Evolutionary conservation across 257 asterid species (phyloP).

Genomic region (Lavandula angustifolia): DNA sequence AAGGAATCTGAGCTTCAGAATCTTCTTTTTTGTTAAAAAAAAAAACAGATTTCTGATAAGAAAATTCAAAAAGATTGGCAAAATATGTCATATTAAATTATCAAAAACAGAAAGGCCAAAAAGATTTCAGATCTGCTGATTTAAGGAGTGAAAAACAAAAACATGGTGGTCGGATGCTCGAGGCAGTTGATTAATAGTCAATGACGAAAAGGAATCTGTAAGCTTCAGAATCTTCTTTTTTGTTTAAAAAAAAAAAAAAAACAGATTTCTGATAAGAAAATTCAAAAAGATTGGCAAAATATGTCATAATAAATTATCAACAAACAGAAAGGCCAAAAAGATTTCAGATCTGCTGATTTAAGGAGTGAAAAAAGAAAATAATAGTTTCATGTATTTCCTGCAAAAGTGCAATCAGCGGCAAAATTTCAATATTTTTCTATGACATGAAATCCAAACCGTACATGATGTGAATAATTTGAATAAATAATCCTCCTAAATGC

Average conservation of each 20-base stretch:
- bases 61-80: conserved; percentile 15
- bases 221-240: neutral
- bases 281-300: conserved; percentile 17
- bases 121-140: neutral
- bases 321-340: neutral
- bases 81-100: conserved; percentile 11
- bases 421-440: neutral
- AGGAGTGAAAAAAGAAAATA: conserved; percentile 8
- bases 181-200: neutral
- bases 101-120: neutral
- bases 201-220: conserved; percentile 10
- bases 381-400: conserved; percentile 3
- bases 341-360: neutral
- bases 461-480: neutral
- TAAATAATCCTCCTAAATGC: conserved; percentile 24
- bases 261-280: neutral
- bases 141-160: conserved; percentile 19
- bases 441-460: neutral
- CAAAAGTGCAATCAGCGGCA: conserved; percentile 9
- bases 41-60: neutral
- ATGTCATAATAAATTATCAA: conserved; percentile 7
- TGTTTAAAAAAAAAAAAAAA: conserved; percentile 20
- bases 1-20: neutral
- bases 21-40: conserved; percentile 16
- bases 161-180: conserved; percentile 3